A percentile compares a stretch with the other conserved stretches of the same genome.
These are phyloP conservation scores for Firmiana major DNA, from an alignment of 345 rosid species.

Conservation along the genomic window DNA sequence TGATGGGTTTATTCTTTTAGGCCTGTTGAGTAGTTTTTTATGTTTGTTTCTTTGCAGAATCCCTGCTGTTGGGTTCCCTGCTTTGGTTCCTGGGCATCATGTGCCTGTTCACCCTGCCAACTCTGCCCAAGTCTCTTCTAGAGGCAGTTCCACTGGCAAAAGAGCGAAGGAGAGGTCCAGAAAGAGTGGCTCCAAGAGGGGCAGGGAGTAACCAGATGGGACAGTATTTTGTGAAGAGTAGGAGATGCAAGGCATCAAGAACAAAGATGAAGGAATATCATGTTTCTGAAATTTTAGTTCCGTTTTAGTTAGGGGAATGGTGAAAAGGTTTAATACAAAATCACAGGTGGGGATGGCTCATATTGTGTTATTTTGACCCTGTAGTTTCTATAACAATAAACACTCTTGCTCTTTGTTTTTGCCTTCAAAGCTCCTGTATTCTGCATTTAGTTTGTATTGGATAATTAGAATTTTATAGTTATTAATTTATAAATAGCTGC, in stretches of 20 bases:
- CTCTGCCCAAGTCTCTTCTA: conserved; percentile 28
- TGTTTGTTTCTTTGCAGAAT: conserved; percentile 49
- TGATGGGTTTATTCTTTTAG: background rate
- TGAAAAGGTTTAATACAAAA: background rate
- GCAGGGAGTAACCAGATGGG: conserved; percentile 37
- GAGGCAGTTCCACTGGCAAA: conserved; percentile 31
- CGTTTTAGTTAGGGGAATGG: background rate
- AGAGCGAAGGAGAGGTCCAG: conserved; percentile 39
- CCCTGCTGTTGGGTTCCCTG: conserved; percentile 99
- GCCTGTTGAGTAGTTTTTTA: background rate
- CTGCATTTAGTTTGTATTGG: background rate
- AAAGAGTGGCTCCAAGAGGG: conserved; percentile 48
- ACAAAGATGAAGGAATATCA: conserved; percentile 44
- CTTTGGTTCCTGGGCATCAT: conserved; percentile 89
- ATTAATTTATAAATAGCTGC: background rate
- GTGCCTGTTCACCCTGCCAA: conserved; percentile 56
- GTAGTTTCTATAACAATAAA: background rate
- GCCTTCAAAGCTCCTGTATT: background rate
- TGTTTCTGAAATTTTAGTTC: conserved; percentile 17
- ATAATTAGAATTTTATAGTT: background rate
- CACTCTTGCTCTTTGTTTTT: conserved; percentile 1
- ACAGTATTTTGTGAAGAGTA: conserved; percentile 24
- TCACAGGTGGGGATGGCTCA: background rate
- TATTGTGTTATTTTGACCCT: background rate
- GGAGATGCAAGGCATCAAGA: conserved; percentile 75